A percentile compares a stretch with the other conserved stretches of the same genome.
These are phyloP conservation scores for Centrapalus pauciflorus DNA, from an alignment of 129 eudicot species.

Conservation along the genomic window DNA sequence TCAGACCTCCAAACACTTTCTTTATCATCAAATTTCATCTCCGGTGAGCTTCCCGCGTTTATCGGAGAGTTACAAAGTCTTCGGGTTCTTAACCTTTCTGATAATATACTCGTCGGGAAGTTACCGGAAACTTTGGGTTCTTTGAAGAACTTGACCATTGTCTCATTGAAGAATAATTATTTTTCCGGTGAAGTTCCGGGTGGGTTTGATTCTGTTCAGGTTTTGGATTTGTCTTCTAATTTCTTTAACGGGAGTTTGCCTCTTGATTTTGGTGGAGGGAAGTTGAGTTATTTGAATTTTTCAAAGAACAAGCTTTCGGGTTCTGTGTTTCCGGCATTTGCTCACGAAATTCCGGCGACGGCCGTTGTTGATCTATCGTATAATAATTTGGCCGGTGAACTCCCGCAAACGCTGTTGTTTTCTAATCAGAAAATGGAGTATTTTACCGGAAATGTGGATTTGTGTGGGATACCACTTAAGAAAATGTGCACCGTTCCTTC, in stretches of 20 bases:
- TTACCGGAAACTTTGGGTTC: conserved; percentile 42
- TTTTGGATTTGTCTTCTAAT: conserved; percentile 71
- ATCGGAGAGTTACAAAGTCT: conserved; percentile 13
- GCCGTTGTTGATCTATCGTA: conserved; percentile 68
- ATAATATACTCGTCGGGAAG: conserved; percentile 43
- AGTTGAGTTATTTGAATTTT: conserved; percentile 54
- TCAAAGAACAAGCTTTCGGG: conserved; percentile 70
- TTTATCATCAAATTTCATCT: conserved; percentile 45
- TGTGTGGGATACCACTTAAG: conserved; percentile 76
- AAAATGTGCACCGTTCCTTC: conserved; percentile 65
- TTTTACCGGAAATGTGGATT: conserved; percentile 57
- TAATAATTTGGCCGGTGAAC: conserved; percentile 64
- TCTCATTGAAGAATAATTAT: conserved; percentile 47
- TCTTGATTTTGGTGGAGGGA: conserved; percentile 52
- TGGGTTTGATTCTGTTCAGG: conserved; percentile 38
- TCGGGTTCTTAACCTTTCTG: conserved; percentile 52
- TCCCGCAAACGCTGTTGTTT: conserved; percentile 42
- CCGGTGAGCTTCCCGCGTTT: conserved; percentile 49
- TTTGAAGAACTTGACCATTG: conserved; percentile 29
- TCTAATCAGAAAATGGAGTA: conserved; percentile 43
- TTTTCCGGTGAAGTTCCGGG: conserved; percentile 58
- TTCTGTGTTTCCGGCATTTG: conserved; percentile 34
- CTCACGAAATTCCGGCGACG: conserved; percentile 35
- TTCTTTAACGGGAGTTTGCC: conserved; percentile 54
- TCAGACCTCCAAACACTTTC: conserved; percentile 52